Base-by-base conservation (phyloP, 164 flowering plant genomes). In the Litsea cubeba region DNA sequence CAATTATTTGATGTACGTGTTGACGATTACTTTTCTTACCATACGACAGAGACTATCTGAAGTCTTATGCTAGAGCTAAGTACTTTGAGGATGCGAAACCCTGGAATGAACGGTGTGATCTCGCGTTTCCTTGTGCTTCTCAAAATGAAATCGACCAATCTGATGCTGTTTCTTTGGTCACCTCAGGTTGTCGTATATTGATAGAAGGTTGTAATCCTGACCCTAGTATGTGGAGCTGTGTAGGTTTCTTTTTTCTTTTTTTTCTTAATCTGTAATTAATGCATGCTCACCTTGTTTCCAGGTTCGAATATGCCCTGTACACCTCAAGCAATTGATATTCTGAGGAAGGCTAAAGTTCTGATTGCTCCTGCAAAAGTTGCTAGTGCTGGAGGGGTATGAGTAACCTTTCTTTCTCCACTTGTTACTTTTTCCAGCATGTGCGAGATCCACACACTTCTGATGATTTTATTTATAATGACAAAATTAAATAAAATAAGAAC, bases 261-360 rank as follows among this genome's bases (percentile, higher is more conserved):
- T 28, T 25, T 28, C 46, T 66, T 32, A 24, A 40, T 15, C 20
- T 66, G 46, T 20, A 32, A 17, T 12, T 66, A 30, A 66, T 66
- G 32, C 40, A 66, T 30, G 18, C 46, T 28, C 32, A 28, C 32
- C n/a, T 28, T n/a, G 20, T 28, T 20, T 69, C 23, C 80, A 96
- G 99, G 99, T 73, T 96, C 99, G 69, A 90, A 85, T 81, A 96
- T 94, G 99, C 97, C 99, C 1, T 94, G 97, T 79, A 91, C 96
- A 15, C 90, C 95, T 57, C 97, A 92, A 80, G 99, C 98, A n/a
- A 85, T 87, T 79, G 97, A 96, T 76, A 87, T 88, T 54, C 82
- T 96, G 79, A 87, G 88, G 82, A 94, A 91, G 79, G 95, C 93
- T 62, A 94, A 88, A 83, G 90, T 96, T 74, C 84, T 94, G 51